Percentiles rank a stretch among this genome's conserved stretches.
These are phyloP conservation scores for Diaporthe citri DNA, from an alignment of 2,329 filamentous ascomycete species.

Conservation along the genomic window DNA sequence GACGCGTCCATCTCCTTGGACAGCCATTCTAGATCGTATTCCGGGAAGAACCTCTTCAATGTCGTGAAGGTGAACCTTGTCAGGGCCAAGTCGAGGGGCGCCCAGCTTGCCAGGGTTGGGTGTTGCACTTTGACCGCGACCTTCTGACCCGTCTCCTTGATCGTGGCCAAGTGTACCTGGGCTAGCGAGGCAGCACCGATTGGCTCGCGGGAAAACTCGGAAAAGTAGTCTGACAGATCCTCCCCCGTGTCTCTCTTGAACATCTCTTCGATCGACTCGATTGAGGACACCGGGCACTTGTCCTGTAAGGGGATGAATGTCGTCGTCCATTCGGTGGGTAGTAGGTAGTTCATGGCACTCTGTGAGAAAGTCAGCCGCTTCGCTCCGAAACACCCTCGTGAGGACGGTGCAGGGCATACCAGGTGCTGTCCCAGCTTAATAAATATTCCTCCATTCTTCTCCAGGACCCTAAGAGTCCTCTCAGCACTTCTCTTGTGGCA, in stretches of 20 bases:
- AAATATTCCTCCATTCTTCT: slow-evolving; percentile 98
- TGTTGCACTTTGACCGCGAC: slow-evolving; percentile 99
- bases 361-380: slow-evolving; percentile 49
- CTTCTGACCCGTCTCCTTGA: slow-evolving; percentile 84
- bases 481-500: slow-evolving; percentile 95
- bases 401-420: slow-evolving; percentile 54
- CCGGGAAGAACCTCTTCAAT: slow-evolving; percentile 92
- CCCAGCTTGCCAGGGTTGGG: slow-evolving; percentile 89
- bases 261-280: slow-evolving; percentile 88
- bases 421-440: slow-evolving; percentile 98
- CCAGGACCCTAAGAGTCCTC: slow-evolving; percentile 86
- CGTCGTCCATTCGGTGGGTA: slow-evolving; percentile 91
- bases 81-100: slow-evolving; percentile 85
- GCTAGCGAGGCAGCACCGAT: slow-evolving; percentile 95
- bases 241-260: slow-evolving; percentile 85
- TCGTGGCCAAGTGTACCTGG: slow-evolving; percentile 91
- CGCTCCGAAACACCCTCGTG: not conserved
- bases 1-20: slow-evolving; percentile 93
- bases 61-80: slow-evolving; percentile 92
- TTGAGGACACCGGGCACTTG: slow-evolving; percentile 91
- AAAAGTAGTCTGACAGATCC: slow-evolving; percentile 85
- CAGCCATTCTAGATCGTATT: slow-evolving; percentile 97
- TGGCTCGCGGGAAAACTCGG: slow-evolving; percentile 82
- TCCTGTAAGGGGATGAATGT: slow-evolving; percentile 98
- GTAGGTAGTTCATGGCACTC: slow-evolving; percentile 95